These are phyloP conservation scores for Amborella trichopoda DNA, from an alignment of 164 flowering plant species.

Conservation along the genomic window DNA sequence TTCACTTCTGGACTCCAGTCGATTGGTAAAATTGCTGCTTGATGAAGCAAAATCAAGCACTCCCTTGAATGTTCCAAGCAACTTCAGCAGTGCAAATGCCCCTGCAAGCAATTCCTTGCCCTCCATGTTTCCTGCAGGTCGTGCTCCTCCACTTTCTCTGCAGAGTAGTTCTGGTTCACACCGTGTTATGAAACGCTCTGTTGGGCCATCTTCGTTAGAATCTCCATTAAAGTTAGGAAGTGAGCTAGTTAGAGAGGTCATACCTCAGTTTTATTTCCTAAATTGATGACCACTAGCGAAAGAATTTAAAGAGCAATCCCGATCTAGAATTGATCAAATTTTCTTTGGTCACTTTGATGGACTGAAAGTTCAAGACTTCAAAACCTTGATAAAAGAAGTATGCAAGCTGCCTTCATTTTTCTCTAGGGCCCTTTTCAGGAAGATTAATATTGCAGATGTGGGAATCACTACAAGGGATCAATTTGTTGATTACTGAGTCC, in stretches of 20 bases:
- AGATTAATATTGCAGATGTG: conserved; percentile 42
- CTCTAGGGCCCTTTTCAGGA: conserved; percentile 53
- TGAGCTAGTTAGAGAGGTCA: conserved; percentile 60
- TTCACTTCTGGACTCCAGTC: conserved; percentile 64
- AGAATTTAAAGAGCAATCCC: conserved; percentile 53
- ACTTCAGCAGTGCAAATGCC: conserved; percentile 33
- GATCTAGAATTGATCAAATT: conserved; percentile 40
- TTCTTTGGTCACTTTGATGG: conserved; percentile 57
- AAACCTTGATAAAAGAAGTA: conserved; percentile 53
- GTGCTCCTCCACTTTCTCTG: conserved; percentile 89
- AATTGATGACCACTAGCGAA: conserved; percentile 79
- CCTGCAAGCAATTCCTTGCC: conserved; percentile 48
- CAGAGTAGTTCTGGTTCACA: conserved; percentile 81
- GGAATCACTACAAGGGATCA: conserved; percentile 63
- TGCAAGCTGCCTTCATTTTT: conserved; percentile 86
- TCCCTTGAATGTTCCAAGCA: conserved; percentile 38
- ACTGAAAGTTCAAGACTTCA: conserved; percentile 59
- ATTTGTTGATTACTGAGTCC: no score
- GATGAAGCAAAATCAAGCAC: conserved; percentile 64
- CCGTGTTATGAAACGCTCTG: conserved; percentile 50
- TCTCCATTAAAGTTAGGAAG: conserved; percentile 69
- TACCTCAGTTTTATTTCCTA: conserved; percentile 86
- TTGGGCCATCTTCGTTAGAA: conserved; percentile 54
- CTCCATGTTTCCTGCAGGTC: conserved; percentile 89
- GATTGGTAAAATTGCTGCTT: conserved; percentile 61